Base-by-base conservation (phyloP, 176 grass and related monocot species). In the Oryza brachyantha region DNA sequence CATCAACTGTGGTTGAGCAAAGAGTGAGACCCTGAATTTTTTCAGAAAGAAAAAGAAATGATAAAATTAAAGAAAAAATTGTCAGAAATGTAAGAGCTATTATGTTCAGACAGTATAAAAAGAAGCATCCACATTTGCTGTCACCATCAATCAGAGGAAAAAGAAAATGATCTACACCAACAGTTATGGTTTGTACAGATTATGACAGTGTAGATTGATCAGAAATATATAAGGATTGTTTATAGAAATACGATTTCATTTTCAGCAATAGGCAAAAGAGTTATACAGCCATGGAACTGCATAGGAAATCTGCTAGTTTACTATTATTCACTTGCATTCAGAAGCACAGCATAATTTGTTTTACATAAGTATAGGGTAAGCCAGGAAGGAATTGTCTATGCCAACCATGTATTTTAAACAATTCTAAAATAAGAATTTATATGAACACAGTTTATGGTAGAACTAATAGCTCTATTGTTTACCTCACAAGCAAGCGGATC, bases 401-500 rank as follows among this genome's bases (percentile, higher is more conserved):
- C 17, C 17, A 52, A 36, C 35, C 2, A 21, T 52, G 48, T 17
- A 19, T 59, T 50, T 36, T 68, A 39, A 39, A 84, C 5, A 48
- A 29, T 42, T 29, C 10, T 61, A 21, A 28, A 26, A 32, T 40
- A 79, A 31, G 14, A 66, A 82, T 28, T 66, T 72, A 37, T 71
- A 34, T 68, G 29, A 21, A 4, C 7, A 63, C 22, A 26, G 17
- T 72, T 36, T 48, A 13, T 26, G 26, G 72, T 45, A 63, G n/a
- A 76, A 66, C 45, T 67, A 86, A 29, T 5, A 75, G 58, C 52
- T 80, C 62, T 3, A 27, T 7, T 57, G 59, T 77, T 78, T 48
- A 98, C 96, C 92, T 98, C 96, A 43, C 92, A 94, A 85, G 96
- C 96, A 87, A 98, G 88, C 66, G 86, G 87, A 89, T 95, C 90